Conservation (phyloP, 2,329 filamentous ascomycete species). For the Trichocomaceae sp. region DNA sequence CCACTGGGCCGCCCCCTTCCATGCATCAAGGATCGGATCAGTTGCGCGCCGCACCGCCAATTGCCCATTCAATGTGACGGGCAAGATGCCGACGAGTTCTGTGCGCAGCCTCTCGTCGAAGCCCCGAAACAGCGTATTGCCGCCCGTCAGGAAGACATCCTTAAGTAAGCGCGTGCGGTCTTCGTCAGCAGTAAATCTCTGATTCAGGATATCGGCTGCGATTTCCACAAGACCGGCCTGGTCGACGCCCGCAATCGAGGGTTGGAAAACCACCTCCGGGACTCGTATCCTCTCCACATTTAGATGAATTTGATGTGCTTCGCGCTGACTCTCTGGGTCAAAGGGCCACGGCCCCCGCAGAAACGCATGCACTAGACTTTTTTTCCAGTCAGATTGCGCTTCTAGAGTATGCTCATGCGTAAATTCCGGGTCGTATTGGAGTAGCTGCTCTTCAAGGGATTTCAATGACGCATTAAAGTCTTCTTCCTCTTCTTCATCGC, state of each 20-base stretch:
- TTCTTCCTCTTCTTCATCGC: constrained; percentile 87
- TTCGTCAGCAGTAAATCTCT: constrained; percentile 57
- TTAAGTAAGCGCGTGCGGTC: constrained; percentile 65
- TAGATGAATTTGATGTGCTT: constrained; percentile 84
- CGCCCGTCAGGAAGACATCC: constrained; percentile 92
- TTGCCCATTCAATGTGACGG: constrained; percentile 51
- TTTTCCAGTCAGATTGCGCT: constrained; percentile 92
- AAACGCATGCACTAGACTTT: constrained; percentile 84
- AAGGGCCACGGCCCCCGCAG: constrained; percentile 80
- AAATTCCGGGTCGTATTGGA: constrained; percentile 80
- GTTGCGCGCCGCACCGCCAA: constrained; percentile 66
- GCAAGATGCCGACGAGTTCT: constrained; percentile 67
- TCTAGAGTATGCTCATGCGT: constrained; percentile 88
- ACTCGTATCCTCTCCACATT: constrained; percentile 95
- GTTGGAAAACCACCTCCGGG: constrained; percentile 88
- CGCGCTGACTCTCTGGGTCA: constrained; percentile 68
- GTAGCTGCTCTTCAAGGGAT: constrained; percentile 72
- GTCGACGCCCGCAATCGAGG: constrained; percentile 82
- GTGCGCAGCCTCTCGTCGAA: constrained; percentile 75
- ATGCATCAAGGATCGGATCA: constrained; percentile 78
- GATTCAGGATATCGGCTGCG: constrained; percentile 77
- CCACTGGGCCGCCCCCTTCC: constrained; percentile 89
- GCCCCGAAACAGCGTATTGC: constrained; percentile 75
- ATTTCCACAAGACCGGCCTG: constrained; percentile 93
- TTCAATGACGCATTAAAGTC: constrained; percentile 70